Evolutionary conservation across 805 yeast species (phyloP).

Genomic region (Ogataea thermomethanolica): DNA sequence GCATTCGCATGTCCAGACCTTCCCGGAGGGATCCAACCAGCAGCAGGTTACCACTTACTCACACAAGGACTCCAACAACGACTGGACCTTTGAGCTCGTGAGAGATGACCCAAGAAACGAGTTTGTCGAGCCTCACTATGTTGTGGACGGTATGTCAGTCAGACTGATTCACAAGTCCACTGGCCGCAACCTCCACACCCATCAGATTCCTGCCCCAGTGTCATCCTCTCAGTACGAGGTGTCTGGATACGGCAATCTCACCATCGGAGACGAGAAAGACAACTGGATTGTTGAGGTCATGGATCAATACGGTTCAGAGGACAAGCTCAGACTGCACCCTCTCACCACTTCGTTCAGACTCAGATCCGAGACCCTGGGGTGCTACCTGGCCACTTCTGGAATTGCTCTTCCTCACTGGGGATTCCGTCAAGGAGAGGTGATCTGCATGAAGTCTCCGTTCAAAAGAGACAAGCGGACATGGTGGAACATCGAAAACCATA

Average conservation of each 20-base stretch:
- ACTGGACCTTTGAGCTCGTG: constrained; percentile 67
- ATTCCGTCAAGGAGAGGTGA: constrained; percentile 83
- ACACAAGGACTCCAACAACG: constrained; percentile 82
- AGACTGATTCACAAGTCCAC: constrained; percentile 71
- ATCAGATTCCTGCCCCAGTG: constrained; percentile 72
- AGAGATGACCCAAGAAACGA: constrained; percentile 40
- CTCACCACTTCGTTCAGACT: constrained; percentile 70
- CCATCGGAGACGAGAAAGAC: constrained; percentile 75
- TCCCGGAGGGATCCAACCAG: constrained; percentile 90
- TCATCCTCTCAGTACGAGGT: constrained; percentile 71
- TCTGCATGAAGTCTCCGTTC: constrained; percentile 67
- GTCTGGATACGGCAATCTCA: constrained; percentile 75
- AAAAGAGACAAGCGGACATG: constrained; percentile 77
- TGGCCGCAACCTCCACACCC: constrained; percentile 79
- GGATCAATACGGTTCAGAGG: constrained; percentile 55
- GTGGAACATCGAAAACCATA: constrained; percentile 82
- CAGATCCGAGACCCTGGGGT: constrained; percentile 58
- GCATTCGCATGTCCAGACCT: constrained; percentile 83
- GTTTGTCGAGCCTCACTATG: constrained; percentile 33
- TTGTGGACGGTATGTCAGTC: constrained; percentile 62
- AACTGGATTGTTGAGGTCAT: constrained; percentile 88
- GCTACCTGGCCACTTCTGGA: constrained; percentile 77
- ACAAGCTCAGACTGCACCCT: constrained; percentile 58
- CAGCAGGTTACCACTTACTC: constrained; percentile 94
- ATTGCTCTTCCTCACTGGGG: constrained; percentile 76